phyloP scores from a whole-genome alignment of 306 rosid species.

The Carpinus fangiana region DNA sequence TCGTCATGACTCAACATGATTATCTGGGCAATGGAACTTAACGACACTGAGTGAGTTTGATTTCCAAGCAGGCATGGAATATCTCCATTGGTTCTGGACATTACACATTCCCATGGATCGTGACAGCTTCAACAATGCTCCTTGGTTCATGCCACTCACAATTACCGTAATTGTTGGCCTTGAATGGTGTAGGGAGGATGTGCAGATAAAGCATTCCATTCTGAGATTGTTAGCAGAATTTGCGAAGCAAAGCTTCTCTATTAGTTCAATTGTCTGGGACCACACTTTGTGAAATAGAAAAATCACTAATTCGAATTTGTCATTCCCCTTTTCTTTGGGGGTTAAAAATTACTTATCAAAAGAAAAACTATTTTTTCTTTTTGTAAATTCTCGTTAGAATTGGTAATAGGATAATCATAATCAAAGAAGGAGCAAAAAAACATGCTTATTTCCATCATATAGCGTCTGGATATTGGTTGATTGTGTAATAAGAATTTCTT shows the following conservation, averaged over 20 bases:
- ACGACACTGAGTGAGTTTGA: conserved; percentile 19
- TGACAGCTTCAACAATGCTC: conserved; percentile 3
- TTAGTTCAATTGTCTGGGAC: neutral
- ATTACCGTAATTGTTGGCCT: conserved; percentile 5
- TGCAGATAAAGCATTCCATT: conserved; percentile 9
- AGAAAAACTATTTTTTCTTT: neutral
- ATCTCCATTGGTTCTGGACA: conserved; percentile 8
- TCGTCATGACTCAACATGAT: conserved; percentile 57
- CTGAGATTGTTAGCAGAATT: neutral
- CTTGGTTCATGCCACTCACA: conserved; percentile 16
- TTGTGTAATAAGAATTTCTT: neutral
- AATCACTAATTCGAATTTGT: too few species aligned
- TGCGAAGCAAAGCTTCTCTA: too few species aligned
- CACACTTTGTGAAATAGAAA: too few species aligned
- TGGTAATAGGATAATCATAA: conserved; percentile 24
- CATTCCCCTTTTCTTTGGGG: too few species aligned
- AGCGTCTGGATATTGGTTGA: neutral
- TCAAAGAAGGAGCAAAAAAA: neutral
- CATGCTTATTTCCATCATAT: neutral
- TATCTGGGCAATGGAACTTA: conserved; percentile 23
- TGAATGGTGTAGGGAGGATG: conserved; percentile 1
- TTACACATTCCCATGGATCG: conserved; percentile 2
- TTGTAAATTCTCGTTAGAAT: neutral
- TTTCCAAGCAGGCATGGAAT: conserved; percentile 31
- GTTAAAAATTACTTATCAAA: too few species aligned